Base-by-base conservation (phyloP, 2,329 filamentous ascomycete genomes). In the Rhinocladiella similis region DNA sequence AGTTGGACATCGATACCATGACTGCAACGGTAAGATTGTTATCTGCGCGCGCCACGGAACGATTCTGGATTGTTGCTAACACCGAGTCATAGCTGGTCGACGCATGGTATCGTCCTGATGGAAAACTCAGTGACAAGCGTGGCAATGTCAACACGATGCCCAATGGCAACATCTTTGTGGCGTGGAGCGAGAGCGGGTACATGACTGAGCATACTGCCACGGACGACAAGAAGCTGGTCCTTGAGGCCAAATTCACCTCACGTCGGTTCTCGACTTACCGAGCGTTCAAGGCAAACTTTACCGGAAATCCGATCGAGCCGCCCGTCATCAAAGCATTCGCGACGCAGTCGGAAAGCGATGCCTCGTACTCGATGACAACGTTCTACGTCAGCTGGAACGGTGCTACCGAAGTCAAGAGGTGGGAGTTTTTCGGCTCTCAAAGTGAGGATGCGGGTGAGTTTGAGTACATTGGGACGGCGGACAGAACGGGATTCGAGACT, bases 211-310 rank as follows among this genome's bases (percentile, higher is more conserved):
- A 80, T 63, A 56, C 53, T 3, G 18, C 41, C 12, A 41, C 14
- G 10, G 38, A n/a, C 14, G 52, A 56, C 29, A 69, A 69, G 19
- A 60, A 66, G 13, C 66, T 77, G 2, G 70, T 84, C 16, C 82
- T 82, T 70, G 79, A 84, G 56, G 74, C 71, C 5, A 78, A 79
- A 62, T 71, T 83, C 63, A 74, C 63, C 46, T 65, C 43, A 53
- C 75, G 56, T 70, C 67, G 54, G 64, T 68, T 63, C 68, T 74
- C 78, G 63, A 81, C 78, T 48, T 85, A 85, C 62, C 77, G 82
- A 27, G 77, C 75, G 2, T 80, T 79, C 67, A 81, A 81, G 63
- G 63, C 65, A 38, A 72, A 77, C 57, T 86, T 81, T 79, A 73
- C 73, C 3, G 80, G 77, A 0, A 65, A 70, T 7, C 80, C 81